These are phyloP conservation scores for Candida arabinofermentans DNA, from an alignment of 805 yeast genomes.

Conservation along the genomic window DNA sequence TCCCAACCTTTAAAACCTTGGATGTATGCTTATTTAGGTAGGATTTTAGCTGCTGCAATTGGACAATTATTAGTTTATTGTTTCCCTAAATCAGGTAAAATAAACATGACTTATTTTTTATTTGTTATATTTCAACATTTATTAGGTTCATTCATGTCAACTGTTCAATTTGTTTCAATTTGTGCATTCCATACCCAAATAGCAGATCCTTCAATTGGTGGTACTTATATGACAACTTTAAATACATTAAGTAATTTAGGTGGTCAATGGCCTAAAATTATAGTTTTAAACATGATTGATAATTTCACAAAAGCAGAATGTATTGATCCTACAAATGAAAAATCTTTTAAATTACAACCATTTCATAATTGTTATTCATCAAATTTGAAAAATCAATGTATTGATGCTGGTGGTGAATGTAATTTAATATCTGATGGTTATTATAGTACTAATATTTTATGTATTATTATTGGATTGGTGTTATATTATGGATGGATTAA, in stretches of 20 bases:
- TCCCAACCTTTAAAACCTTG: constrained; percentile 78
- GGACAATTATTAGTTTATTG: constrained; percentile 70
- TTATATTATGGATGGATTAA: constrained; percentile 66
- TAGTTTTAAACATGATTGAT: constrained; percentile 78
- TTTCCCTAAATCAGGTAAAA: constrained; percentile 58
- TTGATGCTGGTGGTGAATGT: constrained; percentile 52
- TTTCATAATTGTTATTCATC: constrained; percentile 29
- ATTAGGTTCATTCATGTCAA: constrained; percentile 85
- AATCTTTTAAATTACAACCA: constrained; percentile 16
- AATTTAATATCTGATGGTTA: constrained; percentile 70
- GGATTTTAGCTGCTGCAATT: constrained; percentile 67
- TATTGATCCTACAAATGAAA: constrained; percentile 14
- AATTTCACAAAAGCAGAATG: constrained; percentile 68
- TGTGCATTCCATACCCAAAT: constrained; percentile 93
- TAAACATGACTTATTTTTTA: constrained; percentile 55
- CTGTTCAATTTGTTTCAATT: constrained; percentile 91
- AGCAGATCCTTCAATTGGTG: constrained; percentile 95
- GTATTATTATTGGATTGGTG: constrained; percentile 61
- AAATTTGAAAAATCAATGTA: constrained; percentile 46
- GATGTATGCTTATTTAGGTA: constrained; percentile 82
- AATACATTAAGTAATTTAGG: constrained; percentile 92
- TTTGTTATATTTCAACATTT: constrained; percentile 78
- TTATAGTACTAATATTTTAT: constrained; percentile 68
- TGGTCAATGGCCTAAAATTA: constrained; percentile 95
- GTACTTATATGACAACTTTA: constrained; percentile 95